Percentiles rank a stretch among this genome's conserved stretches.
Conservation (phyloP, 305 asterid genomes). For the Lippia alba region DNA sequence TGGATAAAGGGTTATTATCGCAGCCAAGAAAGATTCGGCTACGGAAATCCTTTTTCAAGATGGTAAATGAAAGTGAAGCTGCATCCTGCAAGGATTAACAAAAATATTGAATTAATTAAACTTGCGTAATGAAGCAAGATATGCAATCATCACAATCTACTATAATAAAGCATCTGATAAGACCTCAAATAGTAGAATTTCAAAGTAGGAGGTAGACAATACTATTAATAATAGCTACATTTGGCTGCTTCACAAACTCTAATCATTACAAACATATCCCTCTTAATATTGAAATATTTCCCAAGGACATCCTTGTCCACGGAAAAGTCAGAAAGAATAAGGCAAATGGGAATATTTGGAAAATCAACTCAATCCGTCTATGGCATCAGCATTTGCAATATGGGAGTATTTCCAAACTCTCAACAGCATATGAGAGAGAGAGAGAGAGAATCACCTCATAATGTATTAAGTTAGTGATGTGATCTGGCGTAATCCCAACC, state of each 20-base stretch:
- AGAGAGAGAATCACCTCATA: conserved; percentile 52
- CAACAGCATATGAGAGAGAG: background rate
- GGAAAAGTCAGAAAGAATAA: too few species aligned
- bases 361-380: too few species aligned
- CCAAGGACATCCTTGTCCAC: too few species aligned
- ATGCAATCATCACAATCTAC: conserved; percentile 1
- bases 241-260: too few species aligned
- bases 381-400: too few species aligned
- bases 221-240: too few species aligned
- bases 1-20: conserved; percentile 73
- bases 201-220: too few species aligned
- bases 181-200: too few species aligned
- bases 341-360: too few species aligned
- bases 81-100: conserved; percentile 54
- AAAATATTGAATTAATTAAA: background rate
- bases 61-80: conserved; percentile 61
- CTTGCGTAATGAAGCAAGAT: conserved; percentile 5
- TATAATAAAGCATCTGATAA: background rate
- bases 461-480: conserved; percentile 66
- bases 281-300: too few species aligned
- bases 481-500: conserved; percentile 62
- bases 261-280: too few species aligned
- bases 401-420: too few species aligned
- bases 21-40: conserved; percentile 66
- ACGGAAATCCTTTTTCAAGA: conserved; percentile 59